phyloP scores from a whole-genome alignment of 495 filamentous ascomycete genomes.

The Halenospora varia region DNA sequence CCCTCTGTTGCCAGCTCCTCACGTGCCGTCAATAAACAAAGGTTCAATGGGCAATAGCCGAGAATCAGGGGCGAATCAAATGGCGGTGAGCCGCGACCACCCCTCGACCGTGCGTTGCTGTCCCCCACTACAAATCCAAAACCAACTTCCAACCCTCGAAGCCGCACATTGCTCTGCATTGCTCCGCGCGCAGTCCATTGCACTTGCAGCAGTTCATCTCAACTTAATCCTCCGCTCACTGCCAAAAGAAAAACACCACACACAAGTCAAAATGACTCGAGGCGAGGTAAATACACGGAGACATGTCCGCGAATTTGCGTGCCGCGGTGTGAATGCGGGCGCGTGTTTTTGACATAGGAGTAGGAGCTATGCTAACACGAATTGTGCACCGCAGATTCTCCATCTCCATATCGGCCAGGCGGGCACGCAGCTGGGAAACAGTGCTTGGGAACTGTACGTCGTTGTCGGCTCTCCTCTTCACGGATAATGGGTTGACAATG shows the following conservation, averaged over 20 bases:
- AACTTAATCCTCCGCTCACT: neutral
- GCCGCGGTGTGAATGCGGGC: neutral
- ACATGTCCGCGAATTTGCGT: neutral
- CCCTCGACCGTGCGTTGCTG: neutral
- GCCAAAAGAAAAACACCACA: neutral
- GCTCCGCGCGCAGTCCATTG: neutral
- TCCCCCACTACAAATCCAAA: conserved; percentile 7
- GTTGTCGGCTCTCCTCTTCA: neutral
- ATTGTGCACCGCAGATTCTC: conserved; percentile 54
- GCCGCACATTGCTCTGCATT: conserved; percentile 1
- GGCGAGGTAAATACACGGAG: conserved; percentile 11
- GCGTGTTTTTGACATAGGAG: neutral
- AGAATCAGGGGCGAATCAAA: conserved; percentile 7
- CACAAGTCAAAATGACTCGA: conserved; percentile 9
- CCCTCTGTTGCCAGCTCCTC: too few species aligned
- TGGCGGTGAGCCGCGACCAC: conserved; percentile 2
- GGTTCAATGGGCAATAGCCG: neutral
- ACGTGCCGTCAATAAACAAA: neutral
- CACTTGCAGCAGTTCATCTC: neutral
- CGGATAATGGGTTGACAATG: conserved; percentile 13
- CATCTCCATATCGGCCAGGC: conserved; percentile 93
- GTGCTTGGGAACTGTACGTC: conserved; percentile 90
- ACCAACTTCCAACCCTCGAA: neutral
- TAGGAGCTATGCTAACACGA: conserved; percentile 1
- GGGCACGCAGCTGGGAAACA: conserved; percentile 89